Evolutionary conservation across 1,284 basidiomycete species (phyloP).

Genomic region (Exobasidium rhododendri): DNA sequence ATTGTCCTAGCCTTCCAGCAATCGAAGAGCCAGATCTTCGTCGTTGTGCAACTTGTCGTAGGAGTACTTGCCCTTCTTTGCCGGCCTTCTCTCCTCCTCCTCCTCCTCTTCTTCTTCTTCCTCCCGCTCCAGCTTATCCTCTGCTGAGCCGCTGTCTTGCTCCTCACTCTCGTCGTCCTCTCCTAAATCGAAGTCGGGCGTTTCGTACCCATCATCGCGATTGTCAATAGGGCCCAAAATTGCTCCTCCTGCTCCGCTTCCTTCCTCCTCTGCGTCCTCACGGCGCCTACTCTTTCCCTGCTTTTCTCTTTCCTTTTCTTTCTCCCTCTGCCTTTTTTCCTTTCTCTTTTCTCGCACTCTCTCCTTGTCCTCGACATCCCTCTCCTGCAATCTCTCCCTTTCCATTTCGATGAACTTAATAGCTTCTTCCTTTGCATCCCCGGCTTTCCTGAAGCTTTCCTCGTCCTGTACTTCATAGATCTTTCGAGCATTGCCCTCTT

Average conservation of each 20-base stretch:
- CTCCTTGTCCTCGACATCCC: constrained; percentile 56
- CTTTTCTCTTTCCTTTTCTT: constrained; percentile 59
- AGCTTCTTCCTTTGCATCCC: constrained; percentile 69
- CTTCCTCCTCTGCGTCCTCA: constrained; percentile 19
- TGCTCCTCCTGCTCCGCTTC: constrained; percentile 38
- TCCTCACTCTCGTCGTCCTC: constrained; percentile 22
- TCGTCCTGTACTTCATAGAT: constrained; percentile 68
- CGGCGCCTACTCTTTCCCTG: constrained; percentile 46
- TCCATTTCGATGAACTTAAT: constrained; percentile 72
- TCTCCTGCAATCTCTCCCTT: constrained; percentile 79
- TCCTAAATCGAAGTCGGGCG: constrained; percentile 42
- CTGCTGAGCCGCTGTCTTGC: constrained; percentile 5
- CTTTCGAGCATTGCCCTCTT: constrained; percentile 60
- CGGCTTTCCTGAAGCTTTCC: constrained; percentile 69
- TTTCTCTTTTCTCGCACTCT: constrained; percentile 44
- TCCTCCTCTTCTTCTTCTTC: neutral
- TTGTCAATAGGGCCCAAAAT: constrained; percentile 54
- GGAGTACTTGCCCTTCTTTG: neutral
- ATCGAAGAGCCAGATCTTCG: constrained; percentile 14
- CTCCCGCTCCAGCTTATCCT: constrained; percentile 7
- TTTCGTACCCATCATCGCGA: constrained; percentile 41
- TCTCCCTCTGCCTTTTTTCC: constrained; percentile 66
- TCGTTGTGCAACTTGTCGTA: constrained; percentile 5
- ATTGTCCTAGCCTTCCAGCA: constrained; percentile 4
- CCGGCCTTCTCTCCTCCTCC: neutral